These are phyloP conservation scores for Raffaelea arxii DNA, from an alignment of 2,329 filamentous ascomycete species.

Conservation along the genomic window DNA sequence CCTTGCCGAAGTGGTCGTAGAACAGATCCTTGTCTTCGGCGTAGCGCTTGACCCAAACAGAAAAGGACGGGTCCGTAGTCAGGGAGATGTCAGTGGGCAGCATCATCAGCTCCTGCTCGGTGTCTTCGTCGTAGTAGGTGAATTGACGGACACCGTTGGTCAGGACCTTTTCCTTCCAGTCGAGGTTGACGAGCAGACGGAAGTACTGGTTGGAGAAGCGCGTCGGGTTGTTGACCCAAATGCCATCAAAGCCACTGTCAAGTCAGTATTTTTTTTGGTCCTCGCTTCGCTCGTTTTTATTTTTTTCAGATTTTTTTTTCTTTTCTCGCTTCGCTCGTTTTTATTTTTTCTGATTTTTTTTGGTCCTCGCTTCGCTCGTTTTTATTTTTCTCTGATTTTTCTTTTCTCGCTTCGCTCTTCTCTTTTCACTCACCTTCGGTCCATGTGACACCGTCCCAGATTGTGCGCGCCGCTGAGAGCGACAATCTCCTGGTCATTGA, in stretches of 20 bases:
- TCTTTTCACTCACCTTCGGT: neutral
- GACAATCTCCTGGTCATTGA: slow-evolving; percentile 92
- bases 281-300: neutral
- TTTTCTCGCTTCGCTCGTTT: neutral
- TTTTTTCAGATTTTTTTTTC: neutral
- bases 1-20: slow-evolving; percentile 49
- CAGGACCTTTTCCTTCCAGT: slow-evolving; percentile 35
- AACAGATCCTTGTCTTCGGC: slow-evolving; percentile 52
- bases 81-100: slow-evolving; percentile 54
- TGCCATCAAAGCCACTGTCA: slow-evolving; percentile 27
- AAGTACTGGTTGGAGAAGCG: slow-evolving; percentile 28
- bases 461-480: slow-evolving; percentile 78
- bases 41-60: slow-evolving; percentile 47
- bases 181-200: slow-evolving; percentile 21
- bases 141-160: slow-evolving; percentile 46
- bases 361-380: neutral
- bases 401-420: neutral
- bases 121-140: slow-evolving; percentile 48
- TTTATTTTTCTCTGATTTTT: too few relatives aligned
- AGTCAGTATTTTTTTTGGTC: neutral
- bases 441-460: slow-evolving; percentile 54
- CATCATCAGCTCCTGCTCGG: slow-evolving; percentile 53
- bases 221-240: slow-evolving; percentile 26
- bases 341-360: too few relatives aligned
- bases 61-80: slow-evolving; percentile 41